These are phyloP conservation scores for Kockovaella imperatae DNA, from an alignment of 768 basidiomycete genomes.

Conservation along the genomic window DNA sequence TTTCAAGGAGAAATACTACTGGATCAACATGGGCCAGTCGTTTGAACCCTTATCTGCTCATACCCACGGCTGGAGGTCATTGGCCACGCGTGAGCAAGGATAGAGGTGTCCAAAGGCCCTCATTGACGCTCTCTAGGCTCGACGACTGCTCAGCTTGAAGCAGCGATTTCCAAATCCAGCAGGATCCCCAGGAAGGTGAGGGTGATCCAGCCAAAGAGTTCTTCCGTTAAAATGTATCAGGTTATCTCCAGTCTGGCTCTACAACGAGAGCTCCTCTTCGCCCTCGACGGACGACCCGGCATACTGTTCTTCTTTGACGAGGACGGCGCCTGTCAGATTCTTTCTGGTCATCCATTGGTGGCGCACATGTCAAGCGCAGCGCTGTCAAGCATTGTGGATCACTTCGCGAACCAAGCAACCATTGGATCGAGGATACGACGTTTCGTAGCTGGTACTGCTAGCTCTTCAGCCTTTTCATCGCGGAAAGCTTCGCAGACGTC, in stretches of 20 bases:
- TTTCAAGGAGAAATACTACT: slow-evolving; percentile 19
- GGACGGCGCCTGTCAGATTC: slow-evolving; percentile 11
- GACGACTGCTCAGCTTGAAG: no score
- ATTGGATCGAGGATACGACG: slow-evolving; percentile 10
- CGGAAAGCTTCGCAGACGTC: no score
- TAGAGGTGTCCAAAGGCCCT: neutral
- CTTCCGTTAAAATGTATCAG: slow-evolving; percentile 9
- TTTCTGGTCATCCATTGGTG: slow-evolving; percentile 14
- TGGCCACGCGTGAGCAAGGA: slow-evolving; percentile 20
- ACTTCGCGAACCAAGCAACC: slow-evolving; percentile 1
- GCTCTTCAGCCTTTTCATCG: neutral
- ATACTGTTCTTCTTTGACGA: slow-evolving; percentile 11
- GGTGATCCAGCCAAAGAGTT: neutral
- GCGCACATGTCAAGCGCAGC: slow-evolving; percentile 11
- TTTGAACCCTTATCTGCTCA: no score
- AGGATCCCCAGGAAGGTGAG: neutral
- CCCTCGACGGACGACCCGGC: slow-evolving; percentile 23
- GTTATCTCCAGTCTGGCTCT: slow-evolving; percentile 20
- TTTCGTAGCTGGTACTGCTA: slow-evolving; percentile 3
- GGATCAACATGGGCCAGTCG: slow-evolving; percentile 9
- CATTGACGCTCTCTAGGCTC: no score
- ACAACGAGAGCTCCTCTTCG: slow-evolving; percentile 31
- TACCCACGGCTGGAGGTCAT: slow-evolving; percentile 30
- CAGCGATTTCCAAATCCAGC: neutral
- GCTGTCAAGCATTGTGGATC: slow-evolving; percentile 7